phyloP scores from a whole-genome alignment of 2,329 filamentous ascomycete species.

The Pseudogymnoascus sp. region DNA sequence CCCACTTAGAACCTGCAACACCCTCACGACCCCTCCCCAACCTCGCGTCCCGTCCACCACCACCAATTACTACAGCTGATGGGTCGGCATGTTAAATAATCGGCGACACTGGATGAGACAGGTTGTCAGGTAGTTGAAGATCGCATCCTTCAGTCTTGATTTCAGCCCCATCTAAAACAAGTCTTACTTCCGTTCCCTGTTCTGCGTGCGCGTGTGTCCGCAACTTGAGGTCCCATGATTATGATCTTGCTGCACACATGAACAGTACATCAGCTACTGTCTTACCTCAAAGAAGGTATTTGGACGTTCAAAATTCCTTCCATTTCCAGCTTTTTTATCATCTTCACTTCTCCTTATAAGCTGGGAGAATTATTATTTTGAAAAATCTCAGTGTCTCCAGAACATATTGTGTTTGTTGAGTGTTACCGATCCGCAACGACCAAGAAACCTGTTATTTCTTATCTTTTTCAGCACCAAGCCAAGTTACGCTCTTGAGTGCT shows the following conservation, averaged over 20 bases:
- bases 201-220: neutral
- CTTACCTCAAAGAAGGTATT: neutral
- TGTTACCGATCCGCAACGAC: neutral
- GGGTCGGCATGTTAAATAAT: conserved; percentile 3
- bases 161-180: conserved; percentile 5
- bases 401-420: neutral
- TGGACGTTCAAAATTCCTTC: conserved; percentile 2
- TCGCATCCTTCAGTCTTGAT: neutral
- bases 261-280: neutral
- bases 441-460: conserved; percentile 2
- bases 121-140: neutral
- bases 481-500: conserved; percentile 10
- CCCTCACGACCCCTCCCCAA: neutral
- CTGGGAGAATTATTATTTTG: conserved; percentile 1
- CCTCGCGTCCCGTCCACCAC: neutral
- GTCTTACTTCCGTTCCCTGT: neutral
- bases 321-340: neutral
- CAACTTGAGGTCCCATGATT: conserved; percentile 5
- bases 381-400: neutral
- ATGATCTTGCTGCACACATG: neutral
- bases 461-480: conserved; percentile 3
- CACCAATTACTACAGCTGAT: neutral
- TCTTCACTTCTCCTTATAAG: neutral
- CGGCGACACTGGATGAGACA: neutral
- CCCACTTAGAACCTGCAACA: neutral